phyloP scores from a whole-genome alignment of 805 yeast genomes.

The Kodamaea restingae region DNA sequence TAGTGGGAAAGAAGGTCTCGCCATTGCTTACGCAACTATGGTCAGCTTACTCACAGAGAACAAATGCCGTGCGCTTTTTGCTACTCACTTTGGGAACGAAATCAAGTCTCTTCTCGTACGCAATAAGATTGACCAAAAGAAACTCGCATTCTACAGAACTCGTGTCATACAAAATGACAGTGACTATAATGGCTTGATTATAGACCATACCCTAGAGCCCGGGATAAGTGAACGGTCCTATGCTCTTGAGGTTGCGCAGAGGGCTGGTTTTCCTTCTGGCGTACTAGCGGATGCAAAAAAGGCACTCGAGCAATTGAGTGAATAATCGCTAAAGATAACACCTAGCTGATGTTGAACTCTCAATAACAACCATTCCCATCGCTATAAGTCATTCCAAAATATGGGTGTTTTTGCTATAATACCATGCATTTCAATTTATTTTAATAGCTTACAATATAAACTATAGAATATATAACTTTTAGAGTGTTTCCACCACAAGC shows the following conservation, averaged over 20 bases:
- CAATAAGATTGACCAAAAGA: conserved; percentile 23
- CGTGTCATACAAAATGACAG: conserved; percentile 22
- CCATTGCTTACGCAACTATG: conserved; percentile 78
- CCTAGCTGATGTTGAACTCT: too few species aligned
- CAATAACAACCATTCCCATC: too few species aligned
- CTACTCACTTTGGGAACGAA: conserved; percentile 69
- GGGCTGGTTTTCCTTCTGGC: conserved; percentile 70
- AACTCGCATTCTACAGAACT: conserved; percentile 29
- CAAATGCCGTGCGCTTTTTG: conserved; percentile 74
- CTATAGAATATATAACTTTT: too few species aligned
- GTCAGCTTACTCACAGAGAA: conserved; percentile 50
- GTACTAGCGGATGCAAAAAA: conserved; percentile 53
- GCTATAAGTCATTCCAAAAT: too few species aligned
- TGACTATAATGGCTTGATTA: conserved; percentile 23
- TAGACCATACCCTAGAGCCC: conserved; percentile 54
- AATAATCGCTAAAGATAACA: neutral
- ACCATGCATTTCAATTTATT: neutral
- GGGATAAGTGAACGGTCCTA: conserved; percentile 76
- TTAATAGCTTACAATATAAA: too few species aligned
- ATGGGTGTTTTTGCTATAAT: too few species aligned
- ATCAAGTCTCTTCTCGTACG: conserved; percentile 31
- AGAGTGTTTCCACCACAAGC: too few species aligned
- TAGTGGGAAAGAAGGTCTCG: conserved; percentile 76
- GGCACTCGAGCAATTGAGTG: conserved; percentile 17
- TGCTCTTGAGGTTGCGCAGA: conserved; percentile 70